phyloP scores from a whole-genome alignment of 768 basidiomycete genomes.

The Lactifluus volemus region DNA sequence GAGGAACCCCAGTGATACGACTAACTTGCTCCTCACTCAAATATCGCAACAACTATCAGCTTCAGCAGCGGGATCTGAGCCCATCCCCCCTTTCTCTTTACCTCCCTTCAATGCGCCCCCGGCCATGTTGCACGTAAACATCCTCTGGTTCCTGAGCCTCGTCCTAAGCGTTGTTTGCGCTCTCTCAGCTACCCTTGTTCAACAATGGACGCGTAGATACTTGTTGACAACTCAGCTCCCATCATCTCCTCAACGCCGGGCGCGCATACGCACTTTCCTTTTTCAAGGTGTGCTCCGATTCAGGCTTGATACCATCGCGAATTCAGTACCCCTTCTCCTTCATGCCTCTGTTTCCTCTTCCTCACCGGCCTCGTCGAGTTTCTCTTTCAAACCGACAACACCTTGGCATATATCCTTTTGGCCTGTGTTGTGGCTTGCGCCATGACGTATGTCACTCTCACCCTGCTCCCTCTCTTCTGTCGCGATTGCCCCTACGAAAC shows the following conservation, averaged over 20 bases:
- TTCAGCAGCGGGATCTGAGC: too few species aligned
- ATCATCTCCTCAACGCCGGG: neutral
- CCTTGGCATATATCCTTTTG: too few species aligned
- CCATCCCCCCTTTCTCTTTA: neutral
- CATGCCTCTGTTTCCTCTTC: conserved; percentile 5
- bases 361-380: conserved; percentile 1
- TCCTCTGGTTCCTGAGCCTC: conserved; percentile 5
- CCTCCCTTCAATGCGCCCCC: neutral
- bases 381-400: too few species aligned
- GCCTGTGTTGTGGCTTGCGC: too few species aligned
- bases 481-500: conserved; percentile 11
- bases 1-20: too few species aligned
- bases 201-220: conserved; percentile 8
- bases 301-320: too few species aligned
- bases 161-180: neutral
- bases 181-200: conserved; percentile 2
- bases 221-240: neutral
- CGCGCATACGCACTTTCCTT: neutral
- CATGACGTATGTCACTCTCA: too few species aligned
- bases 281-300: too few species aligned
- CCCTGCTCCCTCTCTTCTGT: conserved; percentile 1
- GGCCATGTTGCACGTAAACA: neutral
- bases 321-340: too few species aligned
- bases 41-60: too few species aligned
- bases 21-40: too few species aligned